phyloP scores from a whole-genome alignment of 2,329 filamentous ascomycete genomes.

The Neofusicoccum laricinum region DNA sequence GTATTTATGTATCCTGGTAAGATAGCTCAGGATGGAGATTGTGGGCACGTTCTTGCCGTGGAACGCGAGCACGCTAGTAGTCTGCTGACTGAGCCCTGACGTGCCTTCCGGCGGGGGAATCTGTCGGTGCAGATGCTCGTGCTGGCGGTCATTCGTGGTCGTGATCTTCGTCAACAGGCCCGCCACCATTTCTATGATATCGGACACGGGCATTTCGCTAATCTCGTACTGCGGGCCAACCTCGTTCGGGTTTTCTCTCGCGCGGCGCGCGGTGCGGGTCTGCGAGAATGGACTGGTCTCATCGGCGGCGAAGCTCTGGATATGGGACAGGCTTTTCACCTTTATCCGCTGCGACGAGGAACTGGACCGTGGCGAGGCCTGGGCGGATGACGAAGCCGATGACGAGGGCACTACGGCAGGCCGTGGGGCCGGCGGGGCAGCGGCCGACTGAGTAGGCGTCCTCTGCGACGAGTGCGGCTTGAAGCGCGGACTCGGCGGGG shows the following conservation, averaged over 20 bases:
- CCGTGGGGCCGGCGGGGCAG: constrained; percentile 19
- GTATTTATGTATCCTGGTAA: constrained; percentile 96
- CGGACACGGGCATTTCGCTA: constrained; percentile 92
- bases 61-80: constrained; percentile 81
- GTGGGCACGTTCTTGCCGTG: constrained; percentile 97
- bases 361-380: constrained; percentile 27
- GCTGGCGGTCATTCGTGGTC: constrained; percentile 90
- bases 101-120: constrained; percentile 61
- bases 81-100: constrained; percentile 60
- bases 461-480: constrained; percentile 34
- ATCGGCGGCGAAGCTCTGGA: constrained; percentile 81
- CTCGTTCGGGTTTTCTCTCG: constrained; percentile 48
- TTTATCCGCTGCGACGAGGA: constrained; percentile 61
- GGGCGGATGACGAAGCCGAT: constrained; percentile 26
- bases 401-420: constrained; percentile 25
- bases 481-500: constrained; percentile 35
- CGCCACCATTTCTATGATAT: constrained; percentile 99
- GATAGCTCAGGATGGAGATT: constrained; percentile 94
- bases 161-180: constrained; percentile 96
- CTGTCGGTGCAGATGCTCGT: constrained; percentile 81
- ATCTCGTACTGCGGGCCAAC: constrained; percentile 76
- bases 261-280: constrained; percentile 43
- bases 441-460: constrained; percentile 23
- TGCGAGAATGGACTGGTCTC: constrained; percentile 61
- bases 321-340: constrained; percentile 85